A percentile compares a stretch with the other conserved stretches of the same genome.
Evolutionary conservation across 83 land plant species (phyloP).

Genomic region (Diphasiastrum complanatum): DNA sequence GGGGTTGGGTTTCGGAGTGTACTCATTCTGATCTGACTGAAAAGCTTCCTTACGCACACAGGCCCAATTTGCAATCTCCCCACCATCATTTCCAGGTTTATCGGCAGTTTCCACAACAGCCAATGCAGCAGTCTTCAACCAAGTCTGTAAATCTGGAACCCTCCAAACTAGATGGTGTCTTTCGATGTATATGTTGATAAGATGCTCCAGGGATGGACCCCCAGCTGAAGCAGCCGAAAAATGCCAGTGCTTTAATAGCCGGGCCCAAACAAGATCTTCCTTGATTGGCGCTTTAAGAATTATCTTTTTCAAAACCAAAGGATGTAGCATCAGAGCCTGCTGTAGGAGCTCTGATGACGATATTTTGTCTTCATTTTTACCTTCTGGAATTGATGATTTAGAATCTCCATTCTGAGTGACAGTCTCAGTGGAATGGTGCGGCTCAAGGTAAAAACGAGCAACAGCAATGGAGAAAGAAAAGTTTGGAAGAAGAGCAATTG

Average conservation of each 20-base stretch:
- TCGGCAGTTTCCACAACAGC: slow-evolving; percentile 48
- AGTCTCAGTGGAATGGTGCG: not conserved
- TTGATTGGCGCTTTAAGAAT: slow-evolving; percentile 86
- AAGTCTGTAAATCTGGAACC: slow-evolving; percentile 74
- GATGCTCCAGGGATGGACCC: slow-evolving; percentile 79
- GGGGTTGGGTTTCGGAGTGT: slow-evolving; percentile 13
- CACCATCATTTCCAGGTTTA: slow-evolving; percentile 20
- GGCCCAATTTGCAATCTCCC: slow-evolving; percentile 77
- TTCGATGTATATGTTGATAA: slow-evolving; percentile 73
- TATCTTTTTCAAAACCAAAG: slow-evolving; percentile 57
- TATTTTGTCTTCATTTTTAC: slow-evolving; percentile 25
- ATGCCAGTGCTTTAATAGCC: slow-evolving; percentile 48
- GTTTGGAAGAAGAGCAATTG: slow-evolving; percentile 82
- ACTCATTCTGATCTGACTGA: slow-evolving; percentile 89
- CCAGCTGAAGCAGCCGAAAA: slow-evolving; percentile 66
- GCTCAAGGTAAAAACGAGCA: slow-evolving; percentile 71
- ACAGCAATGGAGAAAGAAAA: slow-evolving; percentile 81
- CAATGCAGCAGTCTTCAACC: slow-evolving; percentile 53
- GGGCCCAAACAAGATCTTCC: slow-evolving; percentile 63
- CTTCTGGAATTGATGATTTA: slow-evolving; percentile 8
- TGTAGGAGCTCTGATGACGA: slow-evolving; percentile 64
- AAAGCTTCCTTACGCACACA: slow-evolving; percentile 90
- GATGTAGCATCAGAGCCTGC: slow-evolving; percentile 97
- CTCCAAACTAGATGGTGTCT: slow-evolving; percentile 81
- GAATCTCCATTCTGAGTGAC: not conserved